phyloP scores from a whole-genome alignment of 2,329 filamentous ascomycete genomes.

The Bipolaris cookei region DNA sequence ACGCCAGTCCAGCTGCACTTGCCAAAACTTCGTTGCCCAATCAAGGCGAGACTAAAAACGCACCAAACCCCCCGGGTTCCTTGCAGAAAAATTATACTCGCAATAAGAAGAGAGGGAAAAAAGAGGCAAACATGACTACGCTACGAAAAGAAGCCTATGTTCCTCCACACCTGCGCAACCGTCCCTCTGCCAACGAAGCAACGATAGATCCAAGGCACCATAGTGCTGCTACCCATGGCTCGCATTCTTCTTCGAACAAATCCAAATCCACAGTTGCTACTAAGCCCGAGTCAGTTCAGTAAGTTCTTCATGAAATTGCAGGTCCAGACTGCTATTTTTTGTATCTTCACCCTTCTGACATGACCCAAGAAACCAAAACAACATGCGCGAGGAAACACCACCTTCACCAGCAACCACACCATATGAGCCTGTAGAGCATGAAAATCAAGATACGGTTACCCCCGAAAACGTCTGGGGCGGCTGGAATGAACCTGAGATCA shows the following conservation, averaged over 20 bases:
- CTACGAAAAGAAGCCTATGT: conserved; percentile 19
- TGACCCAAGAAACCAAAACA: not conserved
- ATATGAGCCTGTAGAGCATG: not conserved
- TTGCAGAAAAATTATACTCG: not conserved
- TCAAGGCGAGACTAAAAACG: not conserved
- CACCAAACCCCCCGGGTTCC: not conserved
- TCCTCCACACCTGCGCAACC: conserved; percentile 36
- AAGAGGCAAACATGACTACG: conserved; percentile 12
- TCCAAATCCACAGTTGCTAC: conserved; percentile 6
- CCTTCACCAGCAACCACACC: conserved; percentile 9
- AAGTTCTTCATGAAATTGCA: conserved; percentile 6
- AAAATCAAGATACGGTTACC: conserved; percentile 18
- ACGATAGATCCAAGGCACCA: conserved; percentile 13
- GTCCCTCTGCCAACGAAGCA: not conserved
- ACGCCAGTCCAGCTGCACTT: conserved; percentile 7
- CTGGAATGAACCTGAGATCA: conserved; percentile 19
- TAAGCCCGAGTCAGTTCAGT: conserved; percentile 14
- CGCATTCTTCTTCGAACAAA: conserved; percentile 11
- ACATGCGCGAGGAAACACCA: not conserved
- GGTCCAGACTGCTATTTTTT: not conserved
- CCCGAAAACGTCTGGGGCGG: conserved; percentile 16
- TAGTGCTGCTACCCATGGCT: conserved; percentile 1
- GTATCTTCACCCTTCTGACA: conserved; percentile 1
- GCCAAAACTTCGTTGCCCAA: not conserved
- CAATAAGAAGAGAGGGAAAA: conserved; percentile 5